These are phyloP conservation scores for Penicillium sp. DNA, from an alignment of 2,329 filamentous ascomycete species.

Conservation along the genomic window DNA sequence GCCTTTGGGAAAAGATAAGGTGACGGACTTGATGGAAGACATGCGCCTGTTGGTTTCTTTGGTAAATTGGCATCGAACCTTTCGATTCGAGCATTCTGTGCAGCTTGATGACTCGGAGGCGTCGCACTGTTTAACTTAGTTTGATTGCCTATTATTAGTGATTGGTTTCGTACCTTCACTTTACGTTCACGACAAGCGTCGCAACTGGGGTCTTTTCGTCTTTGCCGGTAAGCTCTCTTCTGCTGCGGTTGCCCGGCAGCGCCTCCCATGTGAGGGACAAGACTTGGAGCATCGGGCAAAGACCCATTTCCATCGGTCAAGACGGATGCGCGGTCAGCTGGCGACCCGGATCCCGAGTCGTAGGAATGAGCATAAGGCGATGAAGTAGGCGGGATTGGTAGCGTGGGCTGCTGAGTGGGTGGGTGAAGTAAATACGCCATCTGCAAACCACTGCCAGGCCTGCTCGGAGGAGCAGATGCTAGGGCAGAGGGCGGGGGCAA, in stretches of 20 bases:
- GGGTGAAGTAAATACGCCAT: slow-evolving; percentile 41
- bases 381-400: slow-evolving; percentile 21
- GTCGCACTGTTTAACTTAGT: slow-evolving; percentile 61
- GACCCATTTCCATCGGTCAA: slow-evolving; percentile 38
- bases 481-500: slow-evolving; percentile 26
- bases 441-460: slow-evolving; percentile 36
- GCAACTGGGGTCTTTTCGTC: slow-evolving; percentile 94
- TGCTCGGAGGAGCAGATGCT: slow-evolving; percentile 35
- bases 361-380: slow-evolving; percentile 36
- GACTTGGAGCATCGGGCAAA: slow-evolving; percentile 32
- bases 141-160: not conserved
- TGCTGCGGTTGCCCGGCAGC: slow-evolving; percentile 62
- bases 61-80: slow-evolving; percentile 97
- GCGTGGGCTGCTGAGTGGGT: slow-evolving; percentile 24
- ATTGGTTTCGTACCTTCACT: slow-evolving; percentile 51
- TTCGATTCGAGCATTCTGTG: slow-evolving; percentile 93
- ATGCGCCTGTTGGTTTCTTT: slow-evolving; percentile 98
- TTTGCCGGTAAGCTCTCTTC: slow-evolving; percentile 90
- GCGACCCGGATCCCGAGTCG: slow-evolving; percentile 37
- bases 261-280: slow-evolving; percentile 27
- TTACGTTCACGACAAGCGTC: slow-evolving; percentile 88
- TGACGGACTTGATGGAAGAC: slow-evolving; percentile 86
- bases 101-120: slow-evolving; percentile 95
- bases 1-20: not conserved
- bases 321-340: slow-evolving; percentile 33